Base-by-base conservation (phyloP, 2,329 filamentous ascomycete genomes). In the Fusarium hostae region DNA sequence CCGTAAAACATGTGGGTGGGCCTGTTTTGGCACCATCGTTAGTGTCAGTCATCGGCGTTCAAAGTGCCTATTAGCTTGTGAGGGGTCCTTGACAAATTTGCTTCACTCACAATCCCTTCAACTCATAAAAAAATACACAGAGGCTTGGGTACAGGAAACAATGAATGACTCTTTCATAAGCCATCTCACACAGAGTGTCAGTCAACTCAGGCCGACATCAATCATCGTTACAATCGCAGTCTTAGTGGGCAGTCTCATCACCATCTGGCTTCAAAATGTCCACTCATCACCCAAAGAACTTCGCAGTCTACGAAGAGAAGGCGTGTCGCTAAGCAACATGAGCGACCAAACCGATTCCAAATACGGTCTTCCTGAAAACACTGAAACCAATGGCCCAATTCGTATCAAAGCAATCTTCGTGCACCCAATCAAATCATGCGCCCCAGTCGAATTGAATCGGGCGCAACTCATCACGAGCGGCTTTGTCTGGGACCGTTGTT, bases 401-500 rank as follows among this genome's bases (percentile, higher is more conserved):
- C 65, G 62, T 4, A 66, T 79, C 66, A 78, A 79, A 28, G 77
- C 77, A 7, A 63, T 78, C 2, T 76, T 74, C 6, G 64, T 79
- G 8, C 76, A 79, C 15, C 77, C 77, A 0, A 66, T 79, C 52
- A 79, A 79, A 39, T 79, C 77, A 0, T 79, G 76, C 43, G 74
- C 63, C 2, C 74, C 76, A 0, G 56, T 79, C 9, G 77, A 79
- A 32, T 15, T 79, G 20, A 34, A 73, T 18, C 57, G 72, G 5
- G 74, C 74, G 2, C 24, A 70, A 9, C 68, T 79, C 10, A 62
- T 74, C 13, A 79, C 78, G 28, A 70, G 70, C 2, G 76, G 77
- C 0, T 74, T 79, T 9, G 22, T 62, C 8, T 70, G 75, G 34
- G 77, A 79, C 32, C 61, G 77, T 9, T 73, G 72, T 47, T 75